Base-by-base conservation (phyloP, 192 early-diverging fungal species). In the Gamsiella multidivaricata region DNA sequence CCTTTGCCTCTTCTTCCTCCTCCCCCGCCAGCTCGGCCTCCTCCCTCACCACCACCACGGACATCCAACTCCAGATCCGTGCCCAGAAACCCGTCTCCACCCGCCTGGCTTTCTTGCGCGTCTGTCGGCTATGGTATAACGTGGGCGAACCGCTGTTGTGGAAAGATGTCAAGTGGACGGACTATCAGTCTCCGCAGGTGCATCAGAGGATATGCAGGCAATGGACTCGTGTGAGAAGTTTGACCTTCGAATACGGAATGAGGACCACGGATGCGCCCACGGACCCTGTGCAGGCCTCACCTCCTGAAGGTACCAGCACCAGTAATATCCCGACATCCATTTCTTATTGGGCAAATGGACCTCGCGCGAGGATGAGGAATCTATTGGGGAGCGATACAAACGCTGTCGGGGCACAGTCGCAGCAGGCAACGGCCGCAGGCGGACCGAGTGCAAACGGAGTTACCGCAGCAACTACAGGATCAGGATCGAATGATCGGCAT, bases 231-330 rank as follows among this genome's bases (percentile, higher is more conserved):
- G 54, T 70, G 0, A 39, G 45, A 2, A 18, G 23, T 26, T 20
- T 70, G 7, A 22, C 36, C 5, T 70, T 70, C 15, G 60, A 70
- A 20, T 70, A 56, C 50, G 69, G 69, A 8, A 70, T 56, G 9
- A 20, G 54, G 54, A 58, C 65, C 4, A 58, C 54, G 4, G 65
- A 67, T n/a, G n/a, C n/a, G n/a, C n/a, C n/a, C n/a, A n/a, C n/a
- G n/a, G n/a, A n/a, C n/a, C n/a, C n/a, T n/a, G n/a, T n/a, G n/a
- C n/a, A n/a, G n/a, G n/a, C n/a, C n/a, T n/a, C n/a, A n/a, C n/a
- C n/a, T n/a, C n/a, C n/a, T n/a, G n/a, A n/a, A n/a, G 58, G 29
- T 31, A 31, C 9, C 12, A 28, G 3, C 29, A 26, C 17, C 33
- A 50, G 46, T 25, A 50, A 41, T 50, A 20, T 4, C 31, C 9